Percentiles rank a stretch among this genome's conserved stretches.
These are phyloP conservation scores for Colletotrichum sp. DNA, from an alignment of 2,329 filamentous ascomycete genomes.

Conservation along the genomic window DNA sequence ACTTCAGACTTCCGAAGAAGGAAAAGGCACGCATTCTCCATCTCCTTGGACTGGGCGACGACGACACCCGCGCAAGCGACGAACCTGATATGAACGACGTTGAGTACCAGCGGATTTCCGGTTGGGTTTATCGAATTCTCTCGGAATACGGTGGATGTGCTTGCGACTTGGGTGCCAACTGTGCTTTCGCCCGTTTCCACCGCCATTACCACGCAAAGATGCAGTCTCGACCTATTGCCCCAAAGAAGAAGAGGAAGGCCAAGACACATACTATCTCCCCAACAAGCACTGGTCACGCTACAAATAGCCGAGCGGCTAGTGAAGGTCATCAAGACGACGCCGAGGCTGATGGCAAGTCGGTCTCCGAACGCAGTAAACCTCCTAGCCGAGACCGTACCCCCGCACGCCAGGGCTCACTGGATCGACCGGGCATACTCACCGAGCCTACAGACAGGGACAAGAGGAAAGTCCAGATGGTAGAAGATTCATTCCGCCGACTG, in stretches of 20 bases:
- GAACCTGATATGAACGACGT: constrained; percentile 62
- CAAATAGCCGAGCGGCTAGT: constrained; percentile 68
- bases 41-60: constrained; percentile 66
- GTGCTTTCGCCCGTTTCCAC: constrained; percentile 69
- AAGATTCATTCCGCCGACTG: constrained; percentile 68
- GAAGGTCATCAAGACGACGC: constrained; percentile 63
- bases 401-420: constrained; percentile 62
- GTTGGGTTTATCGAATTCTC: constrained; percentile 73
- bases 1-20: constrained; percentile 66
- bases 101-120: constrained; percentile 65
- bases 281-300: constrained; percentile 66
- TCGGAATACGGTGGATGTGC: constrained; percentile 83
- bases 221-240: constrained; percentile 44
- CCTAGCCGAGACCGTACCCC: constrained; percentile 71
- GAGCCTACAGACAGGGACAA: constrained; percentile 72
- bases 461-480: constrained; percentile 69
- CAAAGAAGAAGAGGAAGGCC: constrained; percentile 60
- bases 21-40: constrained; percentile 60
- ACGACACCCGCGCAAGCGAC: constrained; percentile 52
- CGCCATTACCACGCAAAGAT: constrained; percentile 58
- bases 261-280: constrained; percentile 64
- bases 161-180: constrained; percentile 68
- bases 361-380: constrained; percentile 65
- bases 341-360: constrained; percentile 58
- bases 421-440: constrained; percentile 65